These are phyloP conservation scores for Rhizopogon parksii DNA, from an alignment of 1,284 basidiomycete genomes.

Conservation along the genomic window DNA sequence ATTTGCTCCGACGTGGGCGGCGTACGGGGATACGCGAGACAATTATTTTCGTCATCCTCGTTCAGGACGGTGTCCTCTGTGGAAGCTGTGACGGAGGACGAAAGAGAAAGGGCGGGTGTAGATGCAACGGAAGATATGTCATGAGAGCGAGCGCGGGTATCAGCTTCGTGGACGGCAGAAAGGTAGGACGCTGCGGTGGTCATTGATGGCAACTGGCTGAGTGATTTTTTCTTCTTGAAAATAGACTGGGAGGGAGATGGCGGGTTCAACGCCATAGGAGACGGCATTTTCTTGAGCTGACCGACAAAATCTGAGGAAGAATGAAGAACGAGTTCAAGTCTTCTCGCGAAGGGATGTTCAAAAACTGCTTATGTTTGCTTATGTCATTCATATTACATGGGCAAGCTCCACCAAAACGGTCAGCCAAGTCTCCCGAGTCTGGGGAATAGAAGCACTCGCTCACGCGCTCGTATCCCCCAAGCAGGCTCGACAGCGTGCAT, in stretches of 20 bases:
- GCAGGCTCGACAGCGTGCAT: too few relatives aligned
- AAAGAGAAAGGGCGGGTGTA: conserved; percentile 63
- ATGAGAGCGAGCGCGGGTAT: conserved; percentile 46
- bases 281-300: conserved; percentile 33
- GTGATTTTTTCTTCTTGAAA: conserved; percentile 55
- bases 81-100: conserved; percentile 57
- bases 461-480: too few relatives aligned
- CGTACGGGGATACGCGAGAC: conserved; percentile 47
- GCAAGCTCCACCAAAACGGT: too few relatives aligned
- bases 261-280: conserved; percentile 43
- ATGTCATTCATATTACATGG: too few relatives aligned
- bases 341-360: not conserved
- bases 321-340: conserved; percentile 4
- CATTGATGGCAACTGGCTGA: conserved; percentile 38
- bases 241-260: conserved; percentile 46
- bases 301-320: conserved; percentile 6
- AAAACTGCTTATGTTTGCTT: not conserved
- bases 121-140: conserved; percentile 29
- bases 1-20: conserved; percentile 73
- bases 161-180: conserved; percentile 63
- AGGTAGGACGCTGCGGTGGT: conserved; percentile 65
- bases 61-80: conserved; percentile 58
- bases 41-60: conserved; percentile 44
- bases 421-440: too few relatives aligned
- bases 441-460: too few relatives aligned